Evolutionary conservation across 257 asterid species (phyloP).

Genomic region (Ligustrum vulgare): DNA sequence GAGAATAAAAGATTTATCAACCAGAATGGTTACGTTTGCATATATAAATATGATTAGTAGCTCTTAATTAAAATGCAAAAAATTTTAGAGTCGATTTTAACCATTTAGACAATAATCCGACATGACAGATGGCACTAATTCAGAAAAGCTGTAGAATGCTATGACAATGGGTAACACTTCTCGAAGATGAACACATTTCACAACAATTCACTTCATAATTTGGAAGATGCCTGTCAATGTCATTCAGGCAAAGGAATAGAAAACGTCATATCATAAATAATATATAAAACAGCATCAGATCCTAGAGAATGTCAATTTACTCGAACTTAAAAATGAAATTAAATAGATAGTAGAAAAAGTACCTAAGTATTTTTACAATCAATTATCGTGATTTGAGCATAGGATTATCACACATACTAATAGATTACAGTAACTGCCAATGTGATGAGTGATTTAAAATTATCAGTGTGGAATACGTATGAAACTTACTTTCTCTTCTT

Average conservation of each 20-base stretch:
- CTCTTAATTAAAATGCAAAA: background rate
- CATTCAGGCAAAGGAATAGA: background rate
- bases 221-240: background rate
- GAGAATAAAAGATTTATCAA: background rate
- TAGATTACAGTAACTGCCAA: background rate
- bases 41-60: background rate
- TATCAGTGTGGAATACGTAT: background rate
- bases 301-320: background rate
- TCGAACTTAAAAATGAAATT: background rate
- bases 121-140: background rate
- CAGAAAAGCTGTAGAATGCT: background rate
- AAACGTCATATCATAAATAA: background rate
- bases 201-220: background rate
- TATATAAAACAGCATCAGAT: background rate
- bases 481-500: conserved; percentile 71
- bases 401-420: background rate
- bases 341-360: background rate
- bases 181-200: background rate
- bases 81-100: background rate
- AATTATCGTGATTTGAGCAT: background rate
- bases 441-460: background rate
- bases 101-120: background rate
- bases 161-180: background rate
- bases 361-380: background rate
- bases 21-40: background rate